Percentiles rank a stretch among this genome's conserved stretches.
These are phyloP conservation scores for Naegleria lovaniensis DNA, from an alignment of 208 protist species.

Conservation along the genomic window DNA sequence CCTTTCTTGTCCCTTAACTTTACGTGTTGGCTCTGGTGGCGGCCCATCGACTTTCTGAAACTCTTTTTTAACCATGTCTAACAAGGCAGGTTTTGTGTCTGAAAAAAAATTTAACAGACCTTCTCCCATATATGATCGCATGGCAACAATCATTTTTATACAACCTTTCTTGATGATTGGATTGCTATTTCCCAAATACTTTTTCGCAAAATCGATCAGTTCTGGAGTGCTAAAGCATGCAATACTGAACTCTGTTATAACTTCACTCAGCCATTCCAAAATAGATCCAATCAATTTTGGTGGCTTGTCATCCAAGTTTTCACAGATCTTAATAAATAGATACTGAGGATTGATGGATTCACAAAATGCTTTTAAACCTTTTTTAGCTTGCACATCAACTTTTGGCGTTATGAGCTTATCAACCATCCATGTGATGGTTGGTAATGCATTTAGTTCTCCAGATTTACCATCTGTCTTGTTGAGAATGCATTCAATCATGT, in stretches of 20 bases:
- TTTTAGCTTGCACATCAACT: neutral
- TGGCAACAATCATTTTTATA: neutral
- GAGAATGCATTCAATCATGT: neutral
- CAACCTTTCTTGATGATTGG: slow-evolving; percentile 18
- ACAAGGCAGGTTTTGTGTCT: slow-evolving; percentile 15
- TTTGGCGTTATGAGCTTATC: slow-evolving; percentile 11
- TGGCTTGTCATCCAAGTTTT: neutral
- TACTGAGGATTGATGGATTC: neutral
- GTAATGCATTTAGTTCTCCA: neutral
- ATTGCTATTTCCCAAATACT: slow-evolving; percentile 3
- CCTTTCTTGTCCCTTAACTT: slow-evolving; percentile 1
- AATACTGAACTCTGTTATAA: slow-evolving; percentile 16
- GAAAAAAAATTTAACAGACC: neutral
- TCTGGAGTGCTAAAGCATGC: neutral
- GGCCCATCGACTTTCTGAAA: slow-evolving; percentile 5
- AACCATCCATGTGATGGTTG: neutral
- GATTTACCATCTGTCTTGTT: neutral
- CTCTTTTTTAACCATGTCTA: neutral
- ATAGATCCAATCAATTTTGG: neutral
- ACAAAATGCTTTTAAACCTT: neutral
- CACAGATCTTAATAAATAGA: neutral
- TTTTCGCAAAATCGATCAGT: slow-evolving; percentile 14
- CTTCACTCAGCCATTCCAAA: neutral
- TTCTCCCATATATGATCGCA: slow-evolving; percentile 1
- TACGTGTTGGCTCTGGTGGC: neutral